Evolutionary conservation across 768 basidiomycete genomes (phyloP).

Genomic region (Kwoniella dejecticola): DNA sequence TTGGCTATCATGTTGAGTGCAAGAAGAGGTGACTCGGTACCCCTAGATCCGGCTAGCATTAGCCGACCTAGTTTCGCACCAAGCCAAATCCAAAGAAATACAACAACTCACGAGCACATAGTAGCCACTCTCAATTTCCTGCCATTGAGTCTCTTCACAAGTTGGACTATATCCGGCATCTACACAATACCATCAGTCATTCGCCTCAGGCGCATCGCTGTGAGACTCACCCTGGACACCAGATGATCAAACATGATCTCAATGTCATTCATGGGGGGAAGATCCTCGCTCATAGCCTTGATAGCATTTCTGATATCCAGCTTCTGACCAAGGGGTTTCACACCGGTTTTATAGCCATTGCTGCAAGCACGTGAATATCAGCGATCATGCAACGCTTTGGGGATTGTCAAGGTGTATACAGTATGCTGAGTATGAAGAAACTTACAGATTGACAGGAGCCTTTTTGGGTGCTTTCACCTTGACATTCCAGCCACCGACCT

Average conservation of each 20-base stretch:
- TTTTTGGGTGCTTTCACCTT: constrained; percentile 38
- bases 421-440: too few species aligned
- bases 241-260: constrained; percentile 47
- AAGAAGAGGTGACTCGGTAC: constrained; percentile 90
- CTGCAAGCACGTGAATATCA: too few species aligned
- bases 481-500: constrained; percentile 21
- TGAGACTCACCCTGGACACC: constrained; percentile 34
- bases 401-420: too few species aligned
- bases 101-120: constrained; percentile 68
- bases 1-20: constrained; percentile 82
- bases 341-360: constrained; percentile 32
- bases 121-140: constrained; percentile 90
- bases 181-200: constrained; percentile 2
- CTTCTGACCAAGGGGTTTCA: constrained; percentile 30
- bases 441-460: constrained; percentile 35
- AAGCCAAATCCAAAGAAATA: too few species aligned
- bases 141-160: constrained; percentile 60
- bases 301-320: constrained; percentile 31
- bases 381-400: not conserved
- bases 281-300: constrained; percentile 41
- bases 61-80: too few species aligned
- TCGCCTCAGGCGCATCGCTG: not conserved
- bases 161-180: constrained; percentile 45
- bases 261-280: constrained; percentile 44
- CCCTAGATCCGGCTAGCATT: constrained; percentile 63